Evolutionary conservation across 371 early-diverging fungal genomes (phyloP), one percentile per base, ranked within the genome.

Genomic region (Actinomortierella wolfii): DNA sequence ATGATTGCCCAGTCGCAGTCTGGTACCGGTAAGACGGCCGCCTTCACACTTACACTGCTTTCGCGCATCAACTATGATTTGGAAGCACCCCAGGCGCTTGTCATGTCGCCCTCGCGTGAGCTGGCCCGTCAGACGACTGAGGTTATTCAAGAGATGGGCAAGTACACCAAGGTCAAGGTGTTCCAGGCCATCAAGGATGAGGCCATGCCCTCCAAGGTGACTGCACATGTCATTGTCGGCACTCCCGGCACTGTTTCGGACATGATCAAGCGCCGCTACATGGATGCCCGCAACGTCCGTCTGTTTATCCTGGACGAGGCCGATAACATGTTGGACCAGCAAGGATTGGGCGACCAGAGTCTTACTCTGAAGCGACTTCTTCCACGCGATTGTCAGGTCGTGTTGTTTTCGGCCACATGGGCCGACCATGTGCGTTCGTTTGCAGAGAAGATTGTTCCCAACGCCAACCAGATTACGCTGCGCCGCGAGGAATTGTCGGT

Each of bases 351-450:
- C 0, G 95, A 94, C 63, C 95, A 95, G 67, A 87, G 89, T 59
- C 79, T 93, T 29, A 85, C 89, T 34, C 83, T 95, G 60, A 91
- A 91, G 78, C 87, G 87, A 59, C 26, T 78, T 25, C 81, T 94
- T 76, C 90, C 85, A 51, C 81, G 65, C 51, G 75, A 64, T 17
- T 85, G 88, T 67, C 98, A 98, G 73, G 80, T 94, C 43, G 86
- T 96, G 9, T 81, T 98, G 49, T 99, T 99, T 77, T 97, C 97
- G 15, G 99, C 99, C 15, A 99, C 99, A 3, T 99, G 94, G 84
- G 88, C 94, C 1, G 88, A 89, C 3, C 70, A 84, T 17, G 92
- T 98, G 24, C 86, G 91, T 14, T 51, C 61, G 20, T 96, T 94
- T 66, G 95, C 98, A 3, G 58, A 78, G 40, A 77, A 82, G 26